Evolutionary conservation across 305 asterid species (phyloP), one percentile per base, ranked within the genome.

Genomic region (Fraxinus floribunda): DNA sequence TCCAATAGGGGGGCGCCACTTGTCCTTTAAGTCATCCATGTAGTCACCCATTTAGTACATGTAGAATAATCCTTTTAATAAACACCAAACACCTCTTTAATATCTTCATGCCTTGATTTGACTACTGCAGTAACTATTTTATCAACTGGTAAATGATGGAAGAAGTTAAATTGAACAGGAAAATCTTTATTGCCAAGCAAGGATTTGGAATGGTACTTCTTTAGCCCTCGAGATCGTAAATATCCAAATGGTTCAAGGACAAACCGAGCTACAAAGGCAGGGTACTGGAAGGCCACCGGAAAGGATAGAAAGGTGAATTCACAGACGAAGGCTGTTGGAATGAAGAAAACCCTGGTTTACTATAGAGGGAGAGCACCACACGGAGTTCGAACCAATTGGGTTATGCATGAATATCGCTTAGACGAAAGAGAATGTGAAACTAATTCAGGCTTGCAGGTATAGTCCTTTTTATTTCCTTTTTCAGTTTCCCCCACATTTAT

Each of bases 221-320:
- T 95, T 73, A 93, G 98, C 86, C 98, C 98, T 18, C 85, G 98
- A 70, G 98, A 95, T 81, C 91, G 98, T 0, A 95, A 95, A 79
- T 95, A 95, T 39, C 99, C 99, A 0, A 95, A 95, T 71, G 99
- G 99, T 13, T 92, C 99, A 0, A 89, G 99, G 86, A 95, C 99
- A 0, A 95, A 95, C 66, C 89, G 99, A 29, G 99, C 99, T 13
- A 95, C 99, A 0, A 92, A 90, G 85, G 93, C 95, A 0, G 99
- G 98, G 24, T 95, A 95, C 29, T 95, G 98, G 98, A 95, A 95
- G 92, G 98, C 98, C 0, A 95, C 98, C 0, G 98, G 98, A 0
- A 95, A 95, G 89, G 98, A 95, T 29, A 89, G 98, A 73, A 95
- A 91, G 87, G 98, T 95, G 0, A 95, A 84, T 77, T 95, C 98